A percentile compares a stretch with the other conserved stretches of the same genome.
These are phyloP conservation scores for Elongisporangium prolatum DNA, from an alignment of 352 stramenopile species.

Conservation along the genomic window DNA sequence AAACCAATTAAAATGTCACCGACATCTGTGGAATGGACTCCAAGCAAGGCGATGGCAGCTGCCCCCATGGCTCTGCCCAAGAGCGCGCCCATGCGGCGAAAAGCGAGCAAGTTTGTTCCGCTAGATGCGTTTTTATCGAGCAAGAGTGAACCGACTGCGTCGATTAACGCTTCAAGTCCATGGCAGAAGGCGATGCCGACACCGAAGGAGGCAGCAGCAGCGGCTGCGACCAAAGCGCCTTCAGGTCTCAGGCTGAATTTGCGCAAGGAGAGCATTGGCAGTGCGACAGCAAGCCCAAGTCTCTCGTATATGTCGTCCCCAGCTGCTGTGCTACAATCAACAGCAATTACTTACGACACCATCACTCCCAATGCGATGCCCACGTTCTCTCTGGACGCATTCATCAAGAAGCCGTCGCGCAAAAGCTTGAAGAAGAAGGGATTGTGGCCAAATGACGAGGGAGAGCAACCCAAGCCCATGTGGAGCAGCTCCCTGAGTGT, in stretches of 20 bases:
- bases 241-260: background rate
- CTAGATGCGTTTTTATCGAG: conserved; percentile 40
- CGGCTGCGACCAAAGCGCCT: background rate
- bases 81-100: conserved; percentile 16
- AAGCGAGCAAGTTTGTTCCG: conserved; percentile 53
- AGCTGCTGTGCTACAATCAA: background rate
- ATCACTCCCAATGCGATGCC: conserved; percentile 33
- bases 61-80: conserved; percentile 2
- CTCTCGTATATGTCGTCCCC: conserved; percentile 19
- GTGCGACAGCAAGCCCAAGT: conserved; percentile 24
- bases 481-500: conserved; percentile 16
- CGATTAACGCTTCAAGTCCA: conserved; percentile 12
- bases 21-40: background rate
- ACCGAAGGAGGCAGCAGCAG: background rate
- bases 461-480: conserved; percentile 8
- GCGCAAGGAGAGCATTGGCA: conserved; percentile 21
- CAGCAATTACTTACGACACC: conserved; percentile 37
- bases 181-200: conserved; percentile 6
- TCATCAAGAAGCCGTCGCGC: conserved; percentile 46
- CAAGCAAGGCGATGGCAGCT: background rate
- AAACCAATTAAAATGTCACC: conserved; percentile 4
- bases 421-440: conserved; percentile 13
- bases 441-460: conserved; percentile 8
- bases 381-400: conserved; percentile 59
- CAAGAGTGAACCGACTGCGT: conserved; percentile 4